Percentiles rank a stretch among this genome's conserved stretches.
These are phyloP conservation scores for Balamuthia mandrillaris DNA, from an alignment of 208 protist genomes.

Conservation along the genomic window DNA sequence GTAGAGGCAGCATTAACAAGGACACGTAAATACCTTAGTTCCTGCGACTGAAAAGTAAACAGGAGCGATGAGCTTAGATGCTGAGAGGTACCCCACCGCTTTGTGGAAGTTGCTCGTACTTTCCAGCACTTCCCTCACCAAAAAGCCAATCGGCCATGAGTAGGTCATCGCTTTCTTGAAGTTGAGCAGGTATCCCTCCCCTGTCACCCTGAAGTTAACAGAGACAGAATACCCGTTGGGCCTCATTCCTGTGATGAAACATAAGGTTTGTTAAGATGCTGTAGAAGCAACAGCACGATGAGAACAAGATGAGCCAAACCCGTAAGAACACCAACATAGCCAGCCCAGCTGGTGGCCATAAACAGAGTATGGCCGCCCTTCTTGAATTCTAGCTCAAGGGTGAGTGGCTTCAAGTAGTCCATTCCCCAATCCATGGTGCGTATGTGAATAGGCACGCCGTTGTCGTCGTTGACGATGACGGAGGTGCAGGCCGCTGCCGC, in stretches of 20 bases:
- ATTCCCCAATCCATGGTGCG: constrained; percentile 54
- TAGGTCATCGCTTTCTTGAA: neutral
- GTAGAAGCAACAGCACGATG: too few relatives aligned
- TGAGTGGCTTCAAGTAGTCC: constrained; percentile 24
- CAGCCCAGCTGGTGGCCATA: constrained; percentile 43
- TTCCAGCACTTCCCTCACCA: constrained; percentile 11
- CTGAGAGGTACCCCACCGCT: neutral
- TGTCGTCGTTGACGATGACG: constrained; percentile 15
- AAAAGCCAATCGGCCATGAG: constrained; percentile 36
- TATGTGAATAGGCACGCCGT: neutral
- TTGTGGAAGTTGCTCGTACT: neutral
- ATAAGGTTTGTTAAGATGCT: too few relatives aligned
- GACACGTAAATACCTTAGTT: neutral
- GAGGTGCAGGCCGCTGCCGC: constrained; percentile 31
- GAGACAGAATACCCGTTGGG: constrained; percentile 15
- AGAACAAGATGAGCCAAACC: neutral
- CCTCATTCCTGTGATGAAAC: neutral
- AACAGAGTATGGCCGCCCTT: constrained; percentile 1
- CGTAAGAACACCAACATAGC: constrained; percentile 45
- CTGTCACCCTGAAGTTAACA: constrained; percentile 36
- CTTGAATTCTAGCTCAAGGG: constrained; percentile 38
- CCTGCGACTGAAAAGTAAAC: constrained; percentile 37
- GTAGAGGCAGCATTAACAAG: neutral
- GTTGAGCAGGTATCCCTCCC: neutral
- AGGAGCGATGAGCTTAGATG: constrained; percentile 19